Percentiles rank a stretch among this genome's conserved stretches.
Evolutionary conservation across 1,284 basidiomycete genomes (phyloP).

Genomic region (Austropuccinia psidii): DNA sequence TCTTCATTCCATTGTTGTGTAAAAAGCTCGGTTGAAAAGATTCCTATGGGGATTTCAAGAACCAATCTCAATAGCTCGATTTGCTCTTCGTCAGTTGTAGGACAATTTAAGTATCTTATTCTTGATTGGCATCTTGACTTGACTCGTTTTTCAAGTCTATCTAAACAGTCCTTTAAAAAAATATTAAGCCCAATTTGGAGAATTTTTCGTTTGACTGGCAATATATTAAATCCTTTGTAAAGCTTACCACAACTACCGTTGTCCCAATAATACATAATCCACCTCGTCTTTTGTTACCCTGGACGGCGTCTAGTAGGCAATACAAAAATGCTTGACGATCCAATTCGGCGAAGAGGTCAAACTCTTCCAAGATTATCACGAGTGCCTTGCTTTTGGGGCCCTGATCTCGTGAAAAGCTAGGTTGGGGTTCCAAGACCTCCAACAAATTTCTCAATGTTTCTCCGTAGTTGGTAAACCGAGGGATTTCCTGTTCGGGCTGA

Average conservation of each 20-base stretch:
- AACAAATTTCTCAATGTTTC: constrained; percentile 18
- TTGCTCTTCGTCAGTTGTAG: neutral
- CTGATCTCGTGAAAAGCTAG: neutral
- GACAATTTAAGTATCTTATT: constrained; percentile 64
- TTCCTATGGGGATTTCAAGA: no score
- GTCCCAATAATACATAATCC: constrained; percentile 76
- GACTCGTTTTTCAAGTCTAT: constrained; percentile 82
- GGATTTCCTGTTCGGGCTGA: neutral
- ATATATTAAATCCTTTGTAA: no score
- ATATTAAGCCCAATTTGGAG: neutral
- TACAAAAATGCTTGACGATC: constrained; percentile 45
- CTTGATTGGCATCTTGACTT: constrained; percentile 90
- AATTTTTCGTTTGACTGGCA: neutral
- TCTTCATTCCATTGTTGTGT: no score
- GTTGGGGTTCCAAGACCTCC: constrained; percentile 5
- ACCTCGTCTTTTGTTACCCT: constrained; percentile 49
- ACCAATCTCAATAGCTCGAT: no score
- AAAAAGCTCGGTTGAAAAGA: no score
- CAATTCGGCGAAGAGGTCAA: constrained; percentile 78
- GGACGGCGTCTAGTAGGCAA: constrained; percentile 60
- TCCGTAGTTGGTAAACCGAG: constrained; percentile 10
- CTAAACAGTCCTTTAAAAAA: constrained; percentile 62
- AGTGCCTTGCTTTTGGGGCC: constrained; percentile 55
- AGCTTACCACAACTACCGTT: constrained; percentile 61
- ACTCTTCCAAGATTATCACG: constrained; percentile 74